Evolutionary conservation across 441 rosid genomes (phyloP), one percentile per base, ranked within the genome.

Genomic region (Manihot esculenta): DNA sequence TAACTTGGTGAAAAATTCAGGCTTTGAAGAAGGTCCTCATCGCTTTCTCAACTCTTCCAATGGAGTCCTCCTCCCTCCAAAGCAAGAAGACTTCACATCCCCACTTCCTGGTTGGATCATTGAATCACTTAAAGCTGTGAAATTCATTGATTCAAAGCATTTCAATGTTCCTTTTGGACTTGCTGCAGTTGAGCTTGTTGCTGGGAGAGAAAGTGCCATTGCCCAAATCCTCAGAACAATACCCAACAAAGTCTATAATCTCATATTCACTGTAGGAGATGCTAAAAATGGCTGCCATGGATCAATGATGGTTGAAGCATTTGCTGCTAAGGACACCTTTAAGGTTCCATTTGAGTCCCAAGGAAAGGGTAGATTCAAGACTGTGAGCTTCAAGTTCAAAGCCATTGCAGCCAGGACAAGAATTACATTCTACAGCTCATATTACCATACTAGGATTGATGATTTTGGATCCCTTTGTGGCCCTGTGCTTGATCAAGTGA

Each of bases 51-150:
- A 91, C 82, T 77, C 94, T 0, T 79, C 96, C 44, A 87, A 86
- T 47, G 98, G 98, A 26, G 93, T 91, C 27, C 97, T 93, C 59
- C 89, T 93, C 49, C 98, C 98, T 51, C 96, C 98, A 3, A 85
- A 67, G 70, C 94, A 87, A 82, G 87, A 88, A 78, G 98, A 93
- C 76, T 69, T 79, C 62, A 85, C 88, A 59, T 93, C 98, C 5
- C 98, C 98, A 15, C 87, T 93, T 44, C 98, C 98, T 0, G 96
- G 93, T 12, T 93, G 98, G 98, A 91, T 93, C 44, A 85, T 93
- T 20, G 98, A 88, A 74, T 93, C 97, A 3, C 97, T 91, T 23
- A 93, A 93, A 76, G 96, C 98, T 7, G 94, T 89, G 59, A 93
- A 91, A 71, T 93, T 93, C 88, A 93, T 91, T 0, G 97, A 91